Percentiles rank a stretch among this genome's conserved stretches.
Conservation (phyloP, 306 rosid species). For the Sicyos edulis region DNA sequence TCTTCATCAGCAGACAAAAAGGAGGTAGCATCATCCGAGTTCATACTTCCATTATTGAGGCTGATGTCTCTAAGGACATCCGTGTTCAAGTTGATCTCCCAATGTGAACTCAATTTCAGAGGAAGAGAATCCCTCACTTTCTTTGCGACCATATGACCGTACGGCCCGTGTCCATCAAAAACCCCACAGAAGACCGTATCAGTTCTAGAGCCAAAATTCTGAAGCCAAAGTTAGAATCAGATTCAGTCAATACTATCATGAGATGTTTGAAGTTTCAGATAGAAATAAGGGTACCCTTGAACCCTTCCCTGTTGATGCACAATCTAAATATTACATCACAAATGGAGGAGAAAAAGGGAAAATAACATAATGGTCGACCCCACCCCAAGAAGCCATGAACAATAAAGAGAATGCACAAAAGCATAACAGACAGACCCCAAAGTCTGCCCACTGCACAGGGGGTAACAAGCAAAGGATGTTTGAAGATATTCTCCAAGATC, state of each 20-base stretch:
- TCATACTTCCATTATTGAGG: conserved; percentile 58
- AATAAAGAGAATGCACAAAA: conserved; percentile 1
- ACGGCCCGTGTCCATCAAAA: conserved; percentile 98
- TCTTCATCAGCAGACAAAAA: conserved; percentile 67
- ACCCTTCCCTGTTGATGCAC: background rate
- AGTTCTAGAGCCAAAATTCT: conserved; percentile 80
- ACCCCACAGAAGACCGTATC: conserved; percentile 93
- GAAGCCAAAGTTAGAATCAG: conserved; percentile 26
- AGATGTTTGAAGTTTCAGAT: background rate
- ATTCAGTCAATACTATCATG: background rate
- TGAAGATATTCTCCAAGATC: background rate
- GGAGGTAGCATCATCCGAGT: conserved; percentile 53
- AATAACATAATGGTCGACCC: background rate
- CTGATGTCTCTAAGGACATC: conserved; percentile 67
- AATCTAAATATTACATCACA: background rate
- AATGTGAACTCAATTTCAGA: conserved; percentile 71
- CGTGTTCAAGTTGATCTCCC: conserved; percentile 56
- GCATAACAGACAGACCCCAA: conserved; percentile 5
- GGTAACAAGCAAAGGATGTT: background rate
- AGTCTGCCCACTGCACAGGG: background rate
- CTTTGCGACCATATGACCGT: conserved; percentile 96
- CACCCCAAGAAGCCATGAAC: background rate
- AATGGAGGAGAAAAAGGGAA: background rate
- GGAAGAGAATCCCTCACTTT: conserved; percentile 98
- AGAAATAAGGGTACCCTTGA: background rate